These are phyloP conservation scores for Nematocida homosporus DNA, from an alignment of 371 early-diverging fungal genomes.

Conservation along the genomic window DNA sequence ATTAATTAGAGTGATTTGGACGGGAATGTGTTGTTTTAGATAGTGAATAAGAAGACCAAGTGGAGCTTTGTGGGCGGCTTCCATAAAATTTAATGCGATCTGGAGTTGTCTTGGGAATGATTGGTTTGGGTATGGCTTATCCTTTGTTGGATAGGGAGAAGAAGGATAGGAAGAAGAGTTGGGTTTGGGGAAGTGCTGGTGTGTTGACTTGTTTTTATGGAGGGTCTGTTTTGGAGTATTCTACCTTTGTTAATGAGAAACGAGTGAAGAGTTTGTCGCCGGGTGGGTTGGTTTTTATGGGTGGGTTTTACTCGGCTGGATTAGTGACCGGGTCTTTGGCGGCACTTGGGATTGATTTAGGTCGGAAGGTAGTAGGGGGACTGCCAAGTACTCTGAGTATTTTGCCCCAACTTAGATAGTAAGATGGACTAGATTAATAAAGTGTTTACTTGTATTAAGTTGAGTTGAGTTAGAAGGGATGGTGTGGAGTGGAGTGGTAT, in stretches of 20 bases:
- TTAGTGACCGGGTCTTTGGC: too few relatives aligned
- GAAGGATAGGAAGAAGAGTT: neutral
- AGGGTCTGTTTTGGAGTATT: slow-evolving; percentile 4
- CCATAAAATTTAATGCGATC: slow-evolving; percentile 8
- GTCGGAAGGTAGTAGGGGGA: too few relatives aligned
- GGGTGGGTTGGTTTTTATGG: neutral
- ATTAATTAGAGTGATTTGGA: too few relatives aligned
- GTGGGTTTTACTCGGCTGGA: slow-evolving; percentile 13
- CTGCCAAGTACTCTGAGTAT: too few relatives aligned
- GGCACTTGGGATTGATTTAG: too few relatives aligned
- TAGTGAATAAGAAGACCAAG: neutral
- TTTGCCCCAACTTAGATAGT: too few relatives aligned
- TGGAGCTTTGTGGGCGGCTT: neutral
- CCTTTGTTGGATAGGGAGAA: neutral
- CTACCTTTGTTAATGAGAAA: neutral
- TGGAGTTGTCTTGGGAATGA: neutral
- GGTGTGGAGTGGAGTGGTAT: too few relatives aligned
- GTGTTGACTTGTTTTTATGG: neutral
- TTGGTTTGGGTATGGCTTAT: neutral
- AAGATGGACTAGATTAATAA: too few relatives aligned
- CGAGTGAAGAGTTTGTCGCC: neutral
- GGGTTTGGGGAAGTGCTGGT: neutral
- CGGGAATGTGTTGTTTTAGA: neutral
- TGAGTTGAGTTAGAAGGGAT: too few relatives aligned
- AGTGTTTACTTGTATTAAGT: too few relatives aligned